Percentiles rank a stretch among this genome's conserved stretches.
These are phyloP conservation scores for Testicularia cyperi DNA, from an alignment of 1,284 basidiomycete genomes.

Conservation along the genomic window DNA sequence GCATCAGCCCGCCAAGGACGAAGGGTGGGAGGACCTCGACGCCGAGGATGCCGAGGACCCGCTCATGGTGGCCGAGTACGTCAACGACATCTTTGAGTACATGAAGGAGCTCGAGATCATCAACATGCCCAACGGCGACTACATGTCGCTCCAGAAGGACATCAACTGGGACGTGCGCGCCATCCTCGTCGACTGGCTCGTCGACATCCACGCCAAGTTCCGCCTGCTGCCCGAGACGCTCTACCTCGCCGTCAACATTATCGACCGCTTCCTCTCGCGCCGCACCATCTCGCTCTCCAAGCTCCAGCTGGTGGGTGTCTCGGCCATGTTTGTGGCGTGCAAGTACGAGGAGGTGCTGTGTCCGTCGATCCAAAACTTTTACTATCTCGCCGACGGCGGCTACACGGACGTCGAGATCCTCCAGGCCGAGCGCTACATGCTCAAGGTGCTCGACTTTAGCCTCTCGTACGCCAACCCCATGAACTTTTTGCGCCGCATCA, in stretches of 20 bases:
- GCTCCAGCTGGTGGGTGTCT: constrained; percentile 90
- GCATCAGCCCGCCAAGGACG: constrained; percentile 61
- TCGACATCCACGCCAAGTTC: constrained; percentile 93
- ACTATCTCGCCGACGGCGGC: constrained; percentile 62
- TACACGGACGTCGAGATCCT: constrained; percentile 58
- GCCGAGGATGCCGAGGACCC: constrained; percentile 92
- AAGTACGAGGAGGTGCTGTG: constrained; percentile 97
- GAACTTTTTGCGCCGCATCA: constrained; percentile 77
- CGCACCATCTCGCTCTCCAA: constrained; percentile 88
- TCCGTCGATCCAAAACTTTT: constrained; percentile 82
- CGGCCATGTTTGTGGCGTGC: constrained; percentile 87
- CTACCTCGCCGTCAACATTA: constrained; percentile 90
- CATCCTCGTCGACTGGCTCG: constrained; percentile 93
- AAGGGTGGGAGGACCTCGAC: constrained; percentile 80
- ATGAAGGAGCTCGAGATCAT: constrained; percentile 71
- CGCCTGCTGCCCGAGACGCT: constrained; percentile 91
- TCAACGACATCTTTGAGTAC: constrained; percentile 89
- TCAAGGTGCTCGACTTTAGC: constrained; percentile 89
- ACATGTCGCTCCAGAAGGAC: constrained; percentile 55
- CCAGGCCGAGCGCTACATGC: constrained; percentile 82
- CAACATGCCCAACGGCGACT: constrained; percentile 57
- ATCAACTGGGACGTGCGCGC: constrained; percentile 66
- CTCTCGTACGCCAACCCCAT: constrained; percentile 89
- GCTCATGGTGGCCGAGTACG: constrained; percentile 95
- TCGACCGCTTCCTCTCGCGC: constrained; percentile 91